Evolutionary conservation across 306 rosid species (phyloP), one percentile per base, ranked within the genome.

Genomic region (Abrus pulchellus): DNA sequence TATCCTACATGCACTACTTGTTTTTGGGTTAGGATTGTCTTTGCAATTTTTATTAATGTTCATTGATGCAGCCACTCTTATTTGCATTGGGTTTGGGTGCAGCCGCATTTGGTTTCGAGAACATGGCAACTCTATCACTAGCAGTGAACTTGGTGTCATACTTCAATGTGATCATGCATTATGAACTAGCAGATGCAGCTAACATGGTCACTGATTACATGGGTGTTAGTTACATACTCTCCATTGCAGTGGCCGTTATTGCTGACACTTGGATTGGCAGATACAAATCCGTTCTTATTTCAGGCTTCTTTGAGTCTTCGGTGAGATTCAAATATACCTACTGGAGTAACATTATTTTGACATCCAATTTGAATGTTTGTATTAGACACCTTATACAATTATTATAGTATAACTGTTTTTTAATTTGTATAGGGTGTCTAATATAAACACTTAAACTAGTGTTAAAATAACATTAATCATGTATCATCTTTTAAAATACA

Each of bases 91-190:
- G 9, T 82, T 43, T 44, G 43, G 55, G 43, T 88, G 84, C 85
- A 94, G 98, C 62, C 0, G 33, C 91, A 9, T 81, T 85, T 79
- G 92, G 67, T 12, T 86, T 92, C 32, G 98, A 94, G 89, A 89
- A 77, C 85, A 3, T 90, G 88, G 98, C 97, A 30, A 90, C 86
- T 13, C 41, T 94, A 0, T 78, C 97, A 28, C 86, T 92, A 36
- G 93, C 97, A 9, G 98, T 94, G 90, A 94, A 94, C 84, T 83
- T 85, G 80, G 83, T 86, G 65, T 80, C 94, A 43, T 94, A 92
- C 88, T 92, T 94, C 88, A 85, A 59, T 10, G 28, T 57, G 20
- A 74, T 84, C 9, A 89, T 94, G 94, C 98, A 94, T 84, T 86
- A 65, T 33, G 88, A 83, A 7, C 49, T 94, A 55, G 68, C 97